Evolutionary conservation across 208 protist genomes (phyloP), one percentile per base, ranked within the genome.

Genomic region (Crithidia bombi): DNA sequence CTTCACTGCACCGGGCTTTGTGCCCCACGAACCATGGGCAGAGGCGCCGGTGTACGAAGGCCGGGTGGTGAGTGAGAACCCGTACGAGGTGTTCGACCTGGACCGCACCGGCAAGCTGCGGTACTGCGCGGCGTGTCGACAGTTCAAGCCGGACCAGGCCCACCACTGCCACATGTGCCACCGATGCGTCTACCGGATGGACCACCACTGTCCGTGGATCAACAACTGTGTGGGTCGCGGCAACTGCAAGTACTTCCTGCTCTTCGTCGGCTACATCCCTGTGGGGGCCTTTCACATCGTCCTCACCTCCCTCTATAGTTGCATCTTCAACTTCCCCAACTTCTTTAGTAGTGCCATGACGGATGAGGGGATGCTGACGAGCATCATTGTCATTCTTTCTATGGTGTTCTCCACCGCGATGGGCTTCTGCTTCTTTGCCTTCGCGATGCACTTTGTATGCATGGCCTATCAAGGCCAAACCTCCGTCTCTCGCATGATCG

Each of bases 201-300:
- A 96, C 63, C 91, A 96, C 73, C 89, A 95, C 75, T 96, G 91
- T 65, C 87, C 87, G 28, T 96, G 89, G 87, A 89, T 96, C 46
- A 92, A 93, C 74, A 96, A 93, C 79, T 95, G 89, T 47, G 85
- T 95, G 14, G 86, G 85, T 5, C 69, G 75, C 26, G 46, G 74
- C 6, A 96, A 94, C 78, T 73, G 69, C 50, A 91, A 92, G 61
- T 85, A 67, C 52, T 96, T 96, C 47, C 19, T 92, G 28, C 76
- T 96, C n/a, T 93, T 92, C 43, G 58, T 93, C 12, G 39, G 68
- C 33, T 92, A 91, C 69, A 87, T 89, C 59, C 87, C 87, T n/a
- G 59, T 91, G 11, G 85, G 87, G 1, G 84, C 76, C 0, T 87
- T 89, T 25, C 85, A 91, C 66, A 89, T 93, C 54, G 71, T 79